A percentile compares a stretch with the other conserved stretches of the same genome.
phyloP scores from a whole-genome alignment of 2,329 filamentous ascomycete species.

The Mariannaea elegans region DNA sequence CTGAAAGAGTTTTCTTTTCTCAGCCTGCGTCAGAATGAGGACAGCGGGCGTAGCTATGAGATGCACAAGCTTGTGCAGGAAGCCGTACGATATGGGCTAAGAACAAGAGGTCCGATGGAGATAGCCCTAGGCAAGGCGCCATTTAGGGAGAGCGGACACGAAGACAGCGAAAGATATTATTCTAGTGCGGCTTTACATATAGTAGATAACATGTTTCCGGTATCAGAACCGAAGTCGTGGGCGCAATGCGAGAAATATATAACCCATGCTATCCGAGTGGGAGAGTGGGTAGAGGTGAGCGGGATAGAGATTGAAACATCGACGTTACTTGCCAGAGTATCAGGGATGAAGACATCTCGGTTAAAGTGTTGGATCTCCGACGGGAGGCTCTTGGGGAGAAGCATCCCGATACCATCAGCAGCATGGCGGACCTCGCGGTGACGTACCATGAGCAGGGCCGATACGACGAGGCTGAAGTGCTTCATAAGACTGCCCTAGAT shows the following conservation, averaged over 20 bases:
- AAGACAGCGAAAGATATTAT: conserved; percentile 30
- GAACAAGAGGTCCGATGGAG: too few species aligned
- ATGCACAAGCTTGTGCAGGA: too few species aligned
- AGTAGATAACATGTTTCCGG: conserved; percentile 33
- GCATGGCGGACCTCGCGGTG: not conserved
- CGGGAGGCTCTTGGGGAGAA: conserved; percentile 1
- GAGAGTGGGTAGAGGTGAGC: too few species aligned
- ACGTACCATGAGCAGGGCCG: not conserved
- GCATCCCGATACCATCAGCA: not conserved
- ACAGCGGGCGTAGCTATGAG: too few species aligned
- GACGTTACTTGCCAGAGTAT: too few species aligned
- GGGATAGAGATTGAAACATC: too few species aligned
- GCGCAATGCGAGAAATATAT: conserved; percentile 40
- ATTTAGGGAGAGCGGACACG: too few species aligned
- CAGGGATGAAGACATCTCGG: too few species aligned
- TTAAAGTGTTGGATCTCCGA: not conserved
- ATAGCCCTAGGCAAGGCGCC: not conserved
- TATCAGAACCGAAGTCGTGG: conserved; percentile 28
- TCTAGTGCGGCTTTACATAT: conserved; percentile 33
- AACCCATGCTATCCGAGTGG: conserved; percentile 41
- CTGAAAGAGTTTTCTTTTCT: too few species aligned
- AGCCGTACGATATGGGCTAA: too few species aligned
- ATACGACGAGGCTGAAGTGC: not conserved
- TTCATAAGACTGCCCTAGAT: not conserved
- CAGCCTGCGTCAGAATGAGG: too few species aligned